These are phyloP conservation scores for Plasmodium inui DNA, from an alignment of 169 alveolate genomes.

Conservation along the genomic window DNA sequence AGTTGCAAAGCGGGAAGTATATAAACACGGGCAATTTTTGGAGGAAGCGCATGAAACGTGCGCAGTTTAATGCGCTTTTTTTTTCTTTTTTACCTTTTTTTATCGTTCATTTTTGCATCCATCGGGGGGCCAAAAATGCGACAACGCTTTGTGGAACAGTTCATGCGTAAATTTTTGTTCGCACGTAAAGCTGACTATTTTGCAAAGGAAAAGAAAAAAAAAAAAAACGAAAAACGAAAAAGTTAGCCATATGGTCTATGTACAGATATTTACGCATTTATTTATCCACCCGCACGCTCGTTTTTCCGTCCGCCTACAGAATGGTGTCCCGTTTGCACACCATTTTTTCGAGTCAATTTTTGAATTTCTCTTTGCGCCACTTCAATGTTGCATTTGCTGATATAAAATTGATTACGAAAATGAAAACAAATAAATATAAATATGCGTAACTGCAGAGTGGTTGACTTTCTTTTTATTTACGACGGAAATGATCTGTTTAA, in stretches of 20 bases:
- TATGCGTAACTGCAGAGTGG: neutral
- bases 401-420: neutral
- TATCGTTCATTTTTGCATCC: neutral
- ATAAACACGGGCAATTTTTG: neutral
- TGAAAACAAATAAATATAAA: neutral
- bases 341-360: neutral
- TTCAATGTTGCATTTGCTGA: neutral
- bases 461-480: neutral
- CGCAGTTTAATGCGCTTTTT: neutral
- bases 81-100: neutral
- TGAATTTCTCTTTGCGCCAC: neutral
- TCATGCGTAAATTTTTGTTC: neutral
- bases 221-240: neutral
- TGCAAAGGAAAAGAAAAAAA: neutral
- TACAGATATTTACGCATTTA: neutral
- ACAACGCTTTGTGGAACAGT: neutral
- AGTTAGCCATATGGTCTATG: conserved; percentile 3
- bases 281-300: neutral
- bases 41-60: neutral
- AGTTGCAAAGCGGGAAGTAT: neutral
- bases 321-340: neutral
- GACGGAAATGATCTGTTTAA: conserved; percentile 2
- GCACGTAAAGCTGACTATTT: neutral
- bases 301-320: neutral
- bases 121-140: neutral